phyloP scores from a whole-genome alignment of 2,329 filamentous ascomycete genomes.

The Penicillium sp. region DNA sequence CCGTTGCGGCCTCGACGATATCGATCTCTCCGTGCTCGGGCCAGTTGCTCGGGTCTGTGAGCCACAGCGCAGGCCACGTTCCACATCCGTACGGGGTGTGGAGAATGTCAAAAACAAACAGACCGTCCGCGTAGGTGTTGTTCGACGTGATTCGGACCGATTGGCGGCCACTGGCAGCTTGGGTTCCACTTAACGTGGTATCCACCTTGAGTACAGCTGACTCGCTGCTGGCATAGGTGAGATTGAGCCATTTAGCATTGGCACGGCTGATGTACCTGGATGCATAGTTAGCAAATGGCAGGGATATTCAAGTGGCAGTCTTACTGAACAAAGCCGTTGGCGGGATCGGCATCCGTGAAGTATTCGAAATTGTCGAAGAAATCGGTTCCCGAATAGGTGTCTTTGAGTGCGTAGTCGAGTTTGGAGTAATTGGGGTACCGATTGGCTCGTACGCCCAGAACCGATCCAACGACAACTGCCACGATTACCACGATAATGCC shows the following conservation, averaged over 20 bases:
- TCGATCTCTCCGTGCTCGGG: conserved; percentile 67
- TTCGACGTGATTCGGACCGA: conserved; percentile 66
- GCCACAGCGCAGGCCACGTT: conserved; percentile 68
- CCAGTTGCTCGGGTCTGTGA: conserved; percentile 63
- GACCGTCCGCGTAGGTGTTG: conserved; percentile 59
- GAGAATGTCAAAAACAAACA: conserved; percentile 67
- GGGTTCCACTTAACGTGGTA: conserved; percentile 55
- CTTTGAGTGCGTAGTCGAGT: conserved; percentile 39
- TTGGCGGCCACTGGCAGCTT: conserved; percentile 54
- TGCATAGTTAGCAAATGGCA: neutral
- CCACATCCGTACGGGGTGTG: conserved; percentile 66
- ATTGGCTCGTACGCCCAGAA: conserved; percentile 38
- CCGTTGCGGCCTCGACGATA: conserved; percentile 62
- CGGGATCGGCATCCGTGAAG: conserved; percentile 42
- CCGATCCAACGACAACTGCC: conserved; percentile 49
- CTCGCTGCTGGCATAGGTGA: conserved; percentile 58
- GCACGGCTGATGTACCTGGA: conserved; percentile 43
- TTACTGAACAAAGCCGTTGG: conserved; percentile 47
- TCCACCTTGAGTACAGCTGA: conserved; percentile 58
- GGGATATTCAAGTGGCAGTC: conserved; percentile 15
- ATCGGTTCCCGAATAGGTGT: conserved; percentile 39
- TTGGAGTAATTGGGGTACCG: conserved; percentile 36
- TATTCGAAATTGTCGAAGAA: conserved; percentile 51
- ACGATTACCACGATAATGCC: conserved; percentile 34
- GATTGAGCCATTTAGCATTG: conserved; percentile 47